A percentile compares a stretch with the other conserved stretches of the same genome.
phyloP scores from a whole-genome alignment of 768 basidiomycete species.

The Cantharellus cinnabarinus region DNA sequence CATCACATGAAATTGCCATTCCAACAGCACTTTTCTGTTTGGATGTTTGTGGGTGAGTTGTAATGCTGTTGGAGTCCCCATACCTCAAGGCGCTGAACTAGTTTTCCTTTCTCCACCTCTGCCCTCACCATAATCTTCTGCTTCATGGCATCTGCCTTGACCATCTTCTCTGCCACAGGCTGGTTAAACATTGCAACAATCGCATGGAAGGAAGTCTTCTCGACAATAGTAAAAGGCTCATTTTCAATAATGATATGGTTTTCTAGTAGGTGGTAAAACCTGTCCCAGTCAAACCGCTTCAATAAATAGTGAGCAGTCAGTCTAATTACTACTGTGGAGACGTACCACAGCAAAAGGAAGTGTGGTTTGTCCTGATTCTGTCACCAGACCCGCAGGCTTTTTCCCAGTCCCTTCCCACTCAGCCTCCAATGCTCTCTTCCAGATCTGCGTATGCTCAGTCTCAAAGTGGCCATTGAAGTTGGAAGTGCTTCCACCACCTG shows the following conservation, averaged over 20 bases:
- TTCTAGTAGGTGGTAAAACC: conserved; percentile 7
- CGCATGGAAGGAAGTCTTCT: conserved; percentile 5
- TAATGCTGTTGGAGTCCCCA: conserved; percentile 10
- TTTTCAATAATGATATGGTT: conserved; percentile 8
- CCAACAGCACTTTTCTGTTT: background rate
- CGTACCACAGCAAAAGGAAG: background rate
- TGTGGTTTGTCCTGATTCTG: background rate
- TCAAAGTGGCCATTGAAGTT: background rate
- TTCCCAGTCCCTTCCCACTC: background rate
- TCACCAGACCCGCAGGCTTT: background rate
- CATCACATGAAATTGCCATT: background rate
- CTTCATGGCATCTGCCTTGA: conserved; percentile 4
- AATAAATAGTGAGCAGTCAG: background rate
- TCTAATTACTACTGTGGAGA: background rate
- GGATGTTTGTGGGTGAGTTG: background rate
- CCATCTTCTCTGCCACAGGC: conserved; percentile 3
- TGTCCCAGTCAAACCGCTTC: background rate
- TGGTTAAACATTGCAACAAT: conserved; percentile 10
- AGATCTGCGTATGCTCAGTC: background rate
- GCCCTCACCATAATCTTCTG: background rate
- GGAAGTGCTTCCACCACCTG: background rate
- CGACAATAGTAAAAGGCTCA: conserved; percentile 10
- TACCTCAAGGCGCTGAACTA: conserved; percentile 4
- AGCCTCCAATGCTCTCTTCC: background rate
- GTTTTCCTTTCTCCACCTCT: conserved; percentile 8